These are phyloP conservation scores for Sporothrix dimorphospora DNA, from an alignment of 2,329 filamentous ascomycete species.

Conservation along the genomic window DNA sequence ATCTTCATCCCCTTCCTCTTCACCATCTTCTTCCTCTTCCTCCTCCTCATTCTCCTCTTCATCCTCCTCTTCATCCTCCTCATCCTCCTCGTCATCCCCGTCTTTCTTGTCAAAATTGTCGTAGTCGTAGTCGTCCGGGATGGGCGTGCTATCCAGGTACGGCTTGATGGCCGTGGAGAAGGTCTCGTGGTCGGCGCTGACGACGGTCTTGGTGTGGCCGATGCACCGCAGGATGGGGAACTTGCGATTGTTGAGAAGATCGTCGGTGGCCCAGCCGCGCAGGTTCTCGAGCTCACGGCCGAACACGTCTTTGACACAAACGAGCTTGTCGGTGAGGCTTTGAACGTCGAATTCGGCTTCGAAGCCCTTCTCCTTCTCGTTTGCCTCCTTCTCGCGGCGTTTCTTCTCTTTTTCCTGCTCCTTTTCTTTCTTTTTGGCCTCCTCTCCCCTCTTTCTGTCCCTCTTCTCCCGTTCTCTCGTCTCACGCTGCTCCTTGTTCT, in stretches of 20 bases:
- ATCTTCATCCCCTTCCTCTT: neutral
- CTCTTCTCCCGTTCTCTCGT: neutral
- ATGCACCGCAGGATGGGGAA: constrained; percentile 2
- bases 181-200: neutral
- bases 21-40: neutral
- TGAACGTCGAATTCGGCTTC: neutral
- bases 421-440: neutral
- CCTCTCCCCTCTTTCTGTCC: neutral
- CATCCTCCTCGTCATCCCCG: neutral
- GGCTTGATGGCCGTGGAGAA: constrained; percentile 24
- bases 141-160: constrained; percentile 27
- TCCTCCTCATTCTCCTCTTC: neutral
- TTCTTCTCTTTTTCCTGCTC: neutral
- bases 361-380: neutral
- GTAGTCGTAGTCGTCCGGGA: constrained; percentile 1
- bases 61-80: neutral
- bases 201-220: neutral
- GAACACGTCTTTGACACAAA: constrained; percentile 21
- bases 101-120: neutral
- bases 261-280: neutral
- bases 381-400: neutral
- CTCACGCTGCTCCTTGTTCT: neutral
- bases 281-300: neutral
- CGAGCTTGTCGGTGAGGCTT: constrained; percentile 1
- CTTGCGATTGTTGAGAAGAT: neutral